These are phyloP conservation scores for Moesziomyces sp. DNA, from an alignment of 1,284 basidiomycete genomes.

Conservation along the genomic window DNA sequence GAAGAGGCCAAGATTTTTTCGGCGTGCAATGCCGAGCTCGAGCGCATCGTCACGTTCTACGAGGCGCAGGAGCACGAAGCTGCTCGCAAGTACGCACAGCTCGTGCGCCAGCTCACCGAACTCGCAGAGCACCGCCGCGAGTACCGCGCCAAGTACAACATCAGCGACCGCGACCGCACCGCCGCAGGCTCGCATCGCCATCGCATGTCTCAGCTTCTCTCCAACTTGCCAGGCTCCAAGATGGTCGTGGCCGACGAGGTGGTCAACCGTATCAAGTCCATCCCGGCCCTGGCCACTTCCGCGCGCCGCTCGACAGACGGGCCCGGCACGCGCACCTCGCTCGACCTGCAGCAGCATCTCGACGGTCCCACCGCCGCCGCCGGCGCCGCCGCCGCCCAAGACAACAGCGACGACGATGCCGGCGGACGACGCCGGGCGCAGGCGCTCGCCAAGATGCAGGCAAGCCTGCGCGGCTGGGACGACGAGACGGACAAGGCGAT, in stretches of 20 bases:
- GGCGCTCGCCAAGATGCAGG: conserved; percentile 55
- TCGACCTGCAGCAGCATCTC: conserved; percentile 19
- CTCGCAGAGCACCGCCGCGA: conserved; percentile 63
- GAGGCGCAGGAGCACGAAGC: conserved; percentile 78
- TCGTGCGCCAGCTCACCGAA: conserved; percentile 76
- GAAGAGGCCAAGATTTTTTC: conserved; percentile 76
- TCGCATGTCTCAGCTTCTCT: conserved; percentile 35
- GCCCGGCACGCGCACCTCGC: conserved; percentile 2
- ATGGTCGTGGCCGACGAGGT: conserved; percentile 17
- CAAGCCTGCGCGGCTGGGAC: conserved; percentile 41
- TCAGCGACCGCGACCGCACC: conserved; percentile 23
- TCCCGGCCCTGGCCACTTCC: conserved; percentile 2
- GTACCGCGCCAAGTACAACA: conserved; percentile 50
- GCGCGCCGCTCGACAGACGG: neutral
- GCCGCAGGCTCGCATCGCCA: neutral
- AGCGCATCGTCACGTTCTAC: conserved; percentile 74
- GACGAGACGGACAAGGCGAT: conserved; percentile 45
- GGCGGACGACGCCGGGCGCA: conserved; percentile 54
- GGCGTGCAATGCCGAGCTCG: conserved; percentile 54
- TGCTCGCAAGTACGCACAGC: conserved; percentile 71
- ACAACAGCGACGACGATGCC: conserved; percentile 45
- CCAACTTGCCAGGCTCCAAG: conserved; percentile 21
- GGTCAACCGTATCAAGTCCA: conserved; percentile 10
- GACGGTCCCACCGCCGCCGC: neutral
- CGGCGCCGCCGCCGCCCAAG: conserved; percentile 6